Evolutionary conservation across 345 rosid species (phyloP), one percentile per base, ranked within the genome.

Genomic region (Zanthoxylum bungeanum): DNA sequence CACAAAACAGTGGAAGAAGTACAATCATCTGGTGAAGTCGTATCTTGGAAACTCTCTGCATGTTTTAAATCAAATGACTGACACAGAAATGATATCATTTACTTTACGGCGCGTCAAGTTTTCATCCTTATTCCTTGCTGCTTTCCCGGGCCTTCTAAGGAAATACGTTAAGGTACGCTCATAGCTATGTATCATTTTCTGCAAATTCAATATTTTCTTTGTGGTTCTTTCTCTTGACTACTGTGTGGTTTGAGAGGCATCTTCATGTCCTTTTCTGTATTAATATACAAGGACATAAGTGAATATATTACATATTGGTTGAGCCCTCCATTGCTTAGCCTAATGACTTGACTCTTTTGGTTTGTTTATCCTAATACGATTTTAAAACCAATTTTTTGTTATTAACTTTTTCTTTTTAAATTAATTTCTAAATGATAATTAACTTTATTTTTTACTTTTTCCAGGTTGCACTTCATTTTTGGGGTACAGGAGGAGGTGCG

Each of bases 11-110:
- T 95, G 99, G 99, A 89, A 88, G 82, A 92, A 82, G 40, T 88
- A 89, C 75, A 91, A 81, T 60, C 94, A 92, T 80, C 76, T 92
- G 78, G 91, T 89, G n/a, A 92, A 88, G 82, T 95, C 98, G 4
- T 95, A 95, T 75, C 93, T 95, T 30, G 98, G 96, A 63, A 95
- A 95, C 80, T 85, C 98, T 0, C 81, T 95, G 63, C 97, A 92
- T 52, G 90, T 95, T 70, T 75, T 95, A 73, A 95, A 95, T 73
- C 99, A 92, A 83, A 95, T 95, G 98, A 95, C 99, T 0, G 98
- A 95, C 71, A 60, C 83, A 4, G 91, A 87, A 60, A 95, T 95
- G 98, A 83, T 95, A 79, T 66, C 98, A 7, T 95, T 87, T 75
- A 89, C 98, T 69, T 74, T 95, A 56, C 79, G 94, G 16, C 92